Percentiles rank a stretch among this genome's conserved stretches.
These are phyloP conservation scores for Neonectria coccinea DNA, from an alignment of 2,329 filamentous ascomycete species.

Conservation along the genomic window DNA sequence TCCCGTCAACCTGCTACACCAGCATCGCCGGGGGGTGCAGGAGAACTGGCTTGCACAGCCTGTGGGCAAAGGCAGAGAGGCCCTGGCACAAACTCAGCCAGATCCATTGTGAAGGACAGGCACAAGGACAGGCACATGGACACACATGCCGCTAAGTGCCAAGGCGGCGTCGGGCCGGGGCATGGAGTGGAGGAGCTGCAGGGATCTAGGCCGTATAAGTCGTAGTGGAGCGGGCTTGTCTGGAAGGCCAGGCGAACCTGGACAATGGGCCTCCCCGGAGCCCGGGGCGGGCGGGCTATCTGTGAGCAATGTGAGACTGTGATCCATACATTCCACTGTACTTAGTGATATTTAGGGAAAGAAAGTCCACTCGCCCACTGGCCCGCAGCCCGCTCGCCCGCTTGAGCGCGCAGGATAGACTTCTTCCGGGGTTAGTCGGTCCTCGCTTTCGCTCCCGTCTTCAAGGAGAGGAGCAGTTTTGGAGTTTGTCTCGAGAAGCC, in stretches of 20 bases:
- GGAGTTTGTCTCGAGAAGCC: conserved; percentile 32
- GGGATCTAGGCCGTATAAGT: not conserved
- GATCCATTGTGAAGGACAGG: not conserved
- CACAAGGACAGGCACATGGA: not conserved
- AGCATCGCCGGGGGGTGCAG: not conserved
- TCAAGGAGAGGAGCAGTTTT: not conserved
- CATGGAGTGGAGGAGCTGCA: not conserved
- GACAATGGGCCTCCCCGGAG: not conserved
- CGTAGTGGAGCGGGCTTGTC: not conserved
- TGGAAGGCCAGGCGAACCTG: not conserved
- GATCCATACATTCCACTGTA: not conserved
- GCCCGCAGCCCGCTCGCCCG: not conserved
- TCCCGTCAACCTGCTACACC: not conserved
- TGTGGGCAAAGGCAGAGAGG: not conserved
- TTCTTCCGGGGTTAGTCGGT: not conserved
- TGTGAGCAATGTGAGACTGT: not conserved
- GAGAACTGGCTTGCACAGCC: not conserved
- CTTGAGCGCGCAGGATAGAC: not conserved
- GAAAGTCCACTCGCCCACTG: not conserved
- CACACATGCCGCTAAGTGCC: not conserved
- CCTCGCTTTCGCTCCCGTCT: not conserved
- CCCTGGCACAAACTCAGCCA: not conserved
- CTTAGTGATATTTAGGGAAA: not conserved
- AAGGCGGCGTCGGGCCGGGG: conserved; percentile 10
- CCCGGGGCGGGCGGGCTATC: no score